phyloP scores from a whole-genome alignment of 371 early-diverging fungal genomes.

The Spraguea lophii region DNA sequence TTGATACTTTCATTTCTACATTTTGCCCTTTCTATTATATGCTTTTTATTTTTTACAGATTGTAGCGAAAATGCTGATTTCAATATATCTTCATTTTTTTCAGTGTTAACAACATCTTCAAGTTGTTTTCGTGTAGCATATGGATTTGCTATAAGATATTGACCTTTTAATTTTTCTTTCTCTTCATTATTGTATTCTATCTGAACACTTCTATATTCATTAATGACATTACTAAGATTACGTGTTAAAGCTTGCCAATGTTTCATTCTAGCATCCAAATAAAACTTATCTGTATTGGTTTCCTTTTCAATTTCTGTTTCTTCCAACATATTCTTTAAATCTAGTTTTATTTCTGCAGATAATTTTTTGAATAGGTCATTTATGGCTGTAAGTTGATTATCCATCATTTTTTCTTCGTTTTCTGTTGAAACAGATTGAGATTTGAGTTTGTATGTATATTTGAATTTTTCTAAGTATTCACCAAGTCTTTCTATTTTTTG shows the following conservation, averaged over 20 bases:
- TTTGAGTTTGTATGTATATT: conserved; percentile 20
- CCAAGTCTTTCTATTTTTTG: conserved; percentile 18
- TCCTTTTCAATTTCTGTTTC: conserved; percentile 6
- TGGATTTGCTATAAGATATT: conserved; percentile 44
- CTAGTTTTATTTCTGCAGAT: conserved; percentile 15
- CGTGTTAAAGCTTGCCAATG: conserved; percentile 29
- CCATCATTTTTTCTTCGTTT: conserved; percentile 24
- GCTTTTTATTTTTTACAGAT: conserved; percentile 19
- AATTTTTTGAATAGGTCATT: conserved; percentile 23
- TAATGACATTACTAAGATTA: conserved; percentile 25
- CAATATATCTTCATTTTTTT: conserved; percentile 15
- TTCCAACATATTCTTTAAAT: conserved; percentile 9
- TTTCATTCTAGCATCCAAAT: conserved; percentile 18
- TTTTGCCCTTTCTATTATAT: conserved; percentile 28
- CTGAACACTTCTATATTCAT: conserved; percentile 23
- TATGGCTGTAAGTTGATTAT: conserved; percentile 23
- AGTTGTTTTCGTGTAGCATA: conserved; percentile 43
- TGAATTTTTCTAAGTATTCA: conserved; percentile 10
- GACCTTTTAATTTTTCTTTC: conserved; percentile 33
- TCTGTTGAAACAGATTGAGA: conserved; percentile 26
- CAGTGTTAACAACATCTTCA: conserved; percentile 16
- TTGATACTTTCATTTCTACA: conserved; percentile 37
- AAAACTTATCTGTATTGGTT: conserved; percentile 2
- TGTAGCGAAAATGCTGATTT: conserved; percentile 37
- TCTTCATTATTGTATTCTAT: conserved; percentile 29